These are phyloP conservation scores for Monosporascus sp. DNA, from an alignment of 2,329 filamentous ascomycete species.

Conservation along the genomic window DNA sequence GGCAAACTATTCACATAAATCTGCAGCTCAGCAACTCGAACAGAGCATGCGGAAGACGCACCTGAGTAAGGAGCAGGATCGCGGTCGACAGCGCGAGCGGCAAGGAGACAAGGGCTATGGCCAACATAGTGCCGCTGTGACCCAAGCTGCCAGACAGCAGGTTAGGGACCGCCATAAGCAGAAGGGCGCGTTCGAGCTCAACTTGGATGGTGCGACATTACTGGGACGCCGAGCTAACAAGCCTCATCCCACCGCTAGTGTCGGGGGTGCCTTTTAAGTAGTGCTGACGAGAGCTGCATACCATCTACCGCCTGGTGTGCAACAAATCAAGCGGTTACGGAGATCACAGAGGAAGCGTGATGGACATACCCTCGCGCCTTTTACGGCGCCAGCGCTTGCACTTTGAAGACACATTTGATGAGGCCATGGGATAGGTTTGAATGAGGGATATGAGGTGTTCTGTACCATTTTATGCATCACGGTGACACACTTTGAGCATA, in stretches of 20 bases:
- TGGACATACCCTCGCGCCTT: background rate
- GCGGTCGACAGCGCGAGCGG: constrained; percentile 46
- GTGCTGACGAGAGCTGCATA: background rate
- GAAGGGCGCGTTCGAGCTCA: constrained; percentile 86
- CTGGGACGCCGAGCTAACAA: constrained; percentile 65
- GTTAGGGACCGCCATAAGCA: constrained; percentile 62
- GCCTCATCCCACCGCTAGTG: constrained; percentile 35
- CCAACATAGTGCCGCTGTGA: constrained; percentile 79
- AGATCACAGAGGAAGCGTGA: background rate
- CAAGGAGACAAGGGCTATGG: constrained; percentile 61
- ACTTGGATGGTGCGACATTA: constrained; percentile 82
- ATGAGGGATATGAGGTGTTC: constrained; percentile 22
- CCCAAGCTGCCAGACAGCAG: constrained; percentile 76
- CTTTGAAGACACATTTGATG: constrained; percentile 7
- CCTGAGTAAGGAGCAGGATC: constrained; percentile 50
- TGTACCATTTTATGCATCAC: constrained; percentile 12
- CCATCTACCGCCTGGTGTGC: constrained; percentile 3
- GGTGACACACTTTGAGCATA: constrained; percentile 18
- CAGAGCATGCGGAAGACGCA: constrained; percentile 82
- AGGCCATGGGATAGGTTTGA: constrained; percentile 16
- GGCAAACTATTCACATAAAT: constrained; percentile 39
- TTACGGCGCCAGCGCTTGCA: constrained; percentile 8
- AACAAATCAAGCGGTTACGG: background rate
- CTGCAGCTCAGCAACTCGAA: constrained; percentile 64
- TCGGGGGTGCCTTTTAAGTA: constrained; percentile 27